Conservation (phyloP, 495 filamentous ascomycete genomes). For the Podospora australis region DNA sequence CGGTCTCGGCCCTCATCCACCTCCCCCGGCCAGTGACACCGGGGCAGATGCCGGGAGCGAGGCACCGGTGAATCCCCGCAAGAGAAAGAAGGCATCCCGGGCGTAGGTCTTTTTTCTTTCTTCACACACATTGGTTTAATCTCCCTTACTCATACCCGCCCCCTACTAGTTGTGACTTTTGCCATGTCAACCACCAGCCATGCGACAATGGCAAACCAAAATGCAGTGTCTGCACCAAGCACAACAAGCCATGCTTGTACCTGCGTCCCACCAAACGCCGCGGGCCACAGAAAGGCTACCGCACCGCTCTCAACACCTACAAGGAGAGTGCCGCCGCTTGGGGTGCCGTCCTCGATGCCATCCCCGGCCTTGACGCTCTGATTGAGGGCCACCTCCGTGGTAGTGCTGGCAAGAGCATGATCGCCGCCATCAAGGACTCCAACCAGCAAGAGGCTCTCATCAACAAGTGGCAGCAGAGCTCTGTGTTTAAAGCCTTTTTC, state of each 20-base stretch:
- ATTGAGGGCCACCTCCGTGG: conserved; percentile 29
- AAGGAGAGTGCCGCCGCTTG: conserved; percentile 35
- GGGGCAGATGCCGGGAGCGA: conserved; percentile 25
- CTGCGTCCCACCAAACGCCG: conserved; percentile 33
- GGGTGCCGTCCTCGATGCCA: conserved; percentile 30
- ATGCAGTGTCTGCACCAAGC: conserved; percentile 29
- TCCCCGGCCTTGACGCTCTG: conserved; percentile 31
- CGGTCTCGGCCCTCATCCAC: conserved; percentile 1
- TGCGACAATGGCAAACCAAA: conserved; percentile 35
- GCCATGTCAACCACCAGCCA: conserved; percentile 34
- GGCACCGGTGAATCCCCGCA: conserved; percentile 28
- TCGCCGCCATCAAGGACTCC: conserved; percentile 29
- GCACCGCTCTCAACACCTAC: conserved; percentile 34
- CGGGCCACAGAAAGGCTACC: conserved; percentile 32
- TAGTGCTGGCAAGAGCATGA: conserved; percentile 18
- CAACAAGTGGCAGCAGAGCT: conserved; percentile 27
- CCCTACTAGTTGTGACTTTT: conserved; percentile 30
- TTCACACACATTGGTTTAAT: neutral
- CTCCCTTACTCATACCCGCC: conserved; percentile 2
- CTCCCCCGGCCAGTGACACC: conserved; percentile 17
- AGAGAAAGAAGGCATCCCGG: conserved; percentile 34
- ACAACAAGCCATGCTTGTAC: conserved; percentile 33
- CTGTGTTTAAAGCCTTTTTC: conserved; percentile 31
- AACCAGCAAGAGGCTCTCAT: conserved; percentile 29
- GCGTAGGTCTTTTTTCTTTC: conserved; percentile 20